Evolutionary conservation across 2,329 filamentous ascomycete species (phyloP).

Genomic region (Sarocladium oryzae): DNA sequence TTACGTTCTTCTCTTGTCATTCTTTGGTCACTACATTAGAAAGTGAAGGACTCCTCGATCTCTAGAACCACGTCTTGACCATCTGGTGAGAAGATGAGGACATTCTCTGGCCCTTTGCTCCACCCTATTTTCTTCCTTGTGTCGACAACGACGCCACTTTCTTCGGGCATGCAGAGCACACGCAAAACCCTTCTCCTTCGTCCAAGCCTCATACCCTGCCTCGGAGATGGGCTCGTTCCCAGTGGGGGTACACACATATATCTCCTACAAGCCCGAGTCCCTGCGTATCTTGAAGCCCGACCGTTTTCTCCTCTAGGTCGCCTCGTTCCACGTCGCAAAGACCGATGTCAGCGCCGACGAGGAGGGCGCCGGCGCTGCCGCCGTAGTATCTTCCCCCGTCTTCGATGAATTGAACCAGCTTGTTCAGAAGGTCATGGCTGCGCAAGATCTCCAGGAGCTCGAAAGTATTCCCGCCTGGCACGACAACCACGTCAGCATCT

Average conservation of each 20-base stretch:
- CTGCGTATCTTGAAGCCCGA: background rate
- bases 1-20: too few relatives aligned
- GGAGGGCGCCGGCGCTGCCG: background rate
- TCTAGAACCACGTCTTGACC: background rate
- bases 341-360: background rate
- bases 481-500: background rate
- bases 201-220: background rate
- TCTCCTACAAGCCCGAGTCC: background rate
- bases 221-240: background rate
- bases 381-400: background rate
- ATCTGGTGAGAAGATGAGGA: background rate
- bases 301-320: background rate
- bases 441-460: background rate
- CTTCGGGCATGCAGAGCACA: background rate
- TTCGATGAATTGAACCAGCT: background rate
- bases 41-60: background rate
- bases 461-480: background rate
- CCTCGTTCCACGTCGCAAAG: background rate
- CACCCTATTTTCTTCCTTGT: background rate
- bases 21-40: too few relatives aligned
- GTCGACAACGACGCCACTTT: background rate
- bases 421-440: background rate
- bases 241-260: background rate
- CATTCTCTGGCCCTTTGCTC: background rate
- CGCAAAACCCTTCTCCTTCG: background rate